Conservation (phyloP, 495 filamentous ascomycete genomes). For the Choiromyces venosus region DNA sequence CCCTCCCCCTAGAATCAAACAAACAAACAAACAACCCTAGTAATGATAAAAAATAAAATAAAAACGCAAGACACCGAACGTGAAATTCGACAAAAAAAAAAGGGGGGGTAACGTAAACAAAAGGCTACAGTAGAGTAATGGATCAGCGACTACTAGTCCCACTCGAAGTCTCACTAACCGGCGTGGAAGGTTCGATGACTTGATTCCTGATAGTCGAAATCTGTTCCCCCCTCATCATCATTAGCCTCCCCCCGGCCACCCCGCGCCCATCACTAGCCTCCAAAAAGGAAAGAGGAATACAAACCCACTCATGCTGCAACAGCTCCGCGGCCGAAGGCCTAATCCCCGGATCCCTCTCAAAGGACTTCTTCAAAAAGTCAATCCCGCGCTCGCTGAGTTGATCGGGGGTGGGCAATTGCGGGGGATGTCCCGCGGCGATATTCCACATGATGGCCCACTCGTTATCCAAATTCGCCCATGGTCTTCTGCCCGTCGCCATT, state of each 20-base stretch:
- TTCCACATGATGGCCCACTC: constrained; percentile 99
- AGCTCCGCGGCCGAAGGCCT: constrained; percentile 80
- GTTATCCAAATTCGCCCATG: constrained; percentile 96
- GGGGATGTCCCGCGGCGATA: constrained; percentile 91
- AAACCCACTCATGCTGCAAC: constrained; percentile 95
- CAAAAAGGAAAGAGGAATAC: constrained; percentile 1
- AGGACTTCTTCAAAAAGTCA: constrained; percentile 82
- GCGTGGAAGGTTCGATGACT: constrained; percentile 40
- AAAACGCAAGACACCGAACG: no score
- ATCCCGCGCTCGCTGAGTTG: constrained; percentile 80
- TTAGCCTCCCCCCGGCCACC: not conserved
- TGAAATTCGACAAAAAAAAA: no score
- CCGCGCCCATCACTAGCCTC: not conserved
- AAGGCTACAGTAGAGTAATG: no score
- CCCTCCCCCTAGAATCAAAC: no score
- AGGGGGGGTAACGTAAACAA: no score
- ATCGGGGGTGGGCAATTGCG: constrained; percentile 70
- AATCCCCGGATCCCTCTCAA: constrained; percentile 74
- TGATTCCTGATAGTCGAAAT: constrained; percentile 41
- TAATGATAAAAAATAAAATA: not conserved
- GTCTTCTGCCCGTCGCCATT: constrained; percentile 91
- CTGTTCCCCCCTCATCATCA: constrained; percentile 8
- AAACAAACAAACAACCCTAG: no score
- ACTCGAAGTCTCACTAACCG: constrained; percentile 32
- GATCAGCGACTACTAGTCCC: not conserved